Evolutionary conservation across 163 green algal species (phyloP).

Genomic region (Coccomyxa subellipsoidea): DNA sequence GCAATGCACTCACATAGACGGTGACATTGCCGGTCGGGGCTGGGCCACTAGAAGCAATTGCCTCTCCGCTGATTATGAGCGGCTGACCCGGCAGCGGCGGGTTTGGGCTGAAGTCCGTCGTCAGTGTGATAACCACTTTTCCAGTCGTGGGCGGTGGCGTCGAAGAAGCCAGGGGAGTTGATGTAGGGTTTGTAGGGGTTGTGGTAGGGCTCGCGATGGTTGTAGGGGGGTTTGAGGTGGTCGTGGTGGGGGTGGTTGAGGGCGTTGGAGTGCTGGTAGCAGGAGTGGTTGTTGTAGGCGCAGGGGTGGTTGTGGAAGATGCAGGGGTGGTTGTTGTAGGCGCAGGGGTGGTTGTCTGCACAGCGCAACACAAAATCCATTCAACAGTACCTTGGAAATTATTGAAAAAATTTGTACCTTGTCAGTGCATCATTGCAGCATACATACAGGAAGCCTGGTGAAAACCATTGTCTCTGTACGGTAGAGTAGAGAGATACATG

Average conservation of each 20-base stretch:
- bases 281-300: neutral
- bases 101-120: neutral
- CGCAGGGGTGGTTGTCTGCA: neutral
- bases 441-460: too few relatives aligned
- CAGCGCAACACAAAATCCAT: neutral
- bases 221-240: too few relatives aligned
- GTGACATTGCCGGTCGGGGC: neutral
- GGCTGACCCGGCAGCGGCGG: neutral
- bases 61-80: neutral
- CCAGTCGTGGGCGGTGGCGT: neutral
- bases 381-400: neutral
- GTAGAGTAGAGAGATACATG: too few relatives aligned
- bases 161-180: neutral
- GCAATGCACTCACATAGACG: neutral
- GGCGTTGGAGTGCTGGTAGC: neutral
- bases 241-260: neutral
- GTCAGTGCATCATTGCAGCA: too few relatives aligned
- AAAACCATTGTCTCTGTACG: too few relatives aligned
- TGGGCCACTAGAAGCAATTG: neutral
- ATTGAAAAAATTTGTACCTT: too few relatives aligned
- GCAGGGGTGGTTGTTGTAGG: neutral
- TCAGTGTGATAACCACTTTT: neutral
- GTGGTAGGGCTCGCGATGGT: neutral
- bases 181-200: neutral
- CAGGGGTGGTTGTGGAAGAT: neutral